Base-by-base conservation (phyloP, 176 grass and related monocot species). In the Tillandsia fasciculata region DNA sequence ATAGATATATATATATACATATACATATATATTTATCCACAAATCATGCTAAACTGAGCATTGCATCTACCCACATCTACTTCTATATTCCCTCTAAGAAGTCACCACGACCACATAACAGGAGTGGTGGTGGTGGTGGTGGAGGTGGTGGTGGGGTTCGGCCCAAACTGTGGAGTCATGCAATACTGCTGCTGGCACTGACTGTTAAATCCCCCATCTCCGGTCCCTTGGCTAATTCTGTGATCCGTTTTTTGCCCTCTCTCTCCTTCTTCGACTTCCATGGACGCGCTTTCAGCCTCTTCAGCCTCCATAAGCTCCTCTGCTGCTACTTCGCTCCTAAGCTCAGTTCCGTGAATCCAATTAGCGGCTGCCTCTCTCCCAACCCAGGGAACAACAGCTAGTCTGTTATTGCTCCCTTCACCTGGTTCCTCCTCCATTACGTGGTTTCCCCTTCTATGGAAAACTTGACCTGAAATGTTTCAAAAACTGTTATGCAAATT, bases 251-350 rank as follows among this genome's bases (percentile, higher is more conserved):
- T 42, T 42, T 1, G 47, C 49, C 42, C 63, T 66, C 23, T 66
- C 14, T 51, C 66, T 50, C 69, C 66, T 61, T 69, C 74, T 58
- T 77, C 75, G 10, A 77, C 11, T 69, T 77, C 75, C 75, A 77
- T 77, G 3, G 53, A 77, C 14, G 33, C 51, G 12, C 7, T 13
- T 49, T 69, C 65, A 26, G 11, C 12, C 11, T 50, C 52, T 26
- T 69, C 75, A 77, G 75, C 52, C 52, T 77, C 65, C 66, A 61
- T 77, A 12, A 11, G 12, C 75, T 69, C 66, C 52, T 51, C 18
- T 14, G 29, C 11, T 50, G 59, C 29, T 6, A 15, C 10, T 42
- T 42, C 28, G 17, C n/a, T 12, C 29, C 7, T 12, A 42, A 42
- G 33, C 33, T 42, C 33, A n/a, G 18, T 53, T 26, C 42, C 11